Conservation (phyloP, 176 grass and related monocot species). For the Carex pumila region DNA sequence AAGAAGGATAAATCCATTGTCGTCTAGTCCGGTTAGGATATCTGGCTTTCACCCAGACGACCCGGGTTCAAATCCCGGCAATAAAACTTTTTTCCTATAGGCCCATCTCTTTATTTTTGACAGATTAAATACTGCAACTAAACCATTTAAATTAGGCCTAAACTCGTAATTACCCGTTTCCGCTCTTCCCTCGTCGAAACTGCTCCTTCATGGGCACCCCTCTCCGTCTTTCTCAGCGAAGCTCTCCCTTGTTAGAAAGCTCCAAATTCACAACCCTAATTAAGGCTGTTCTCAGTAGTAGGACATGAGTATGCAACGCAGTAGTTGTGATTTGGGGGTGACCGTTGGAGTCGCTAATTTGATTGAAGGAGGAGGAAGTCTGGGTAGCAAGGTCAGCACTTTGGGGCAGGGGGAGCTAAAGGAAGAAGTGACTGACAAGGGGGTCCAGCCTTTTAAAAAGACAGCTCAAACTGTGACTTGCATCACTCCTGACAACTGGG, state of each 20-base stretch:
- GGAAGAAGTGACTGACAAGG: too few species aligned
- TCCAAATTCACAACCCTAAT: slow-evolving; percentile 3
- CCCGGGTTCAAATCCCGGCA: slow-evolving; percentile 99
- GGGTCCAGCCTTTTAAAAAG: too few species aligned
- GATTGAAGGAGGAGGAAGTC: too few species aligned
- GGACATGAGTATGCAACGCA: too few species aligned
- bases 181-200: background rate
- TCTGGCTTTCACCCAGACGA: slow-evolving; percentile 69
- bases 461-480: too few species aligned
- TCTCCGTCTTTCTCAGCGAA: background rate
- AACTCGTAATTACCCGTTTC: background rate
- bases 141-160: background rate
- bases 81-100: slow-evolving; percentile 39
- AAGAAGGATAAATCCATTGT: background rate
- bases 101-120: too few species aligned
- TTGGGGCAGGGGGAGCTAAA: too few species aligned
- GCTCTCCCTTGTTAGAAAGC: background rate
- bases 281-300: slow-evolving; percentile 6
- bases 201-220: background rate
- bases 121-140: background rate
- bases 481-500: too few species aligned
- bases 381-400: too few species aligned
- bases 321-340: too few species aligned
- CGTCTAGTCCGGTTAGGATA: slow-evolving; percentile 24
- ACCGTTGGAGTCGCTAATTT: too few species aligned